These are phyloP conservation scores for Buxus sempervirens DNA, from an alignment of 164 flowering plant species.

Conservation along the genomic window DNA sequence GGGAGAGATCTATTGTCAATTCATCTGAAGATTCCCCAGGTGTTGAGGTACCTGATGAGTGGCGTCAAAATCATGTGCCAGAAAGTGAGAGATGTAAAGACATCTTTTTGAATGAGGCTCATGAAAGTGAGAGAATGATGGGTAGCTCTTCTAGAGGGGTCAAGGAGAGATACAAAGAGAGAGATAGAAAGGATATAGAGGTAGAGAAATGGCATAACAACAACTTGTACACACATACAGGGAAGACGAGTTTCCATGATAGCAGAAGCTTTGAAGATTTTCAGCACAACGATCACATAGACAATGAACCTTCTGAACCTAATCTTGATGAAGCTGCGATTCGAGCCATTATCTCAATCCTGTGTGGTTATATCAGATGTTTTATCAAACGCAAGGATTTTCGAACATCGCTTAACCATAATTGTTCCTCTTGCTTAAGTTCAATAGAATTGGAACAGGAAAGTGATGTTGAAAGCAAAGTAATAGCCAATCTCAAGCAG, in stretches of 20 bases:
- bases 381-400: constrained; percentile 49
- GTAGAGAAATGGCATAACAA: too few species aligned
- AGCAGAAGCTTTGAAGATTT: constrained; percentile 24
- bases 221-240: constrained; percentile 17
- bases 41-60: constrained; percentile 17
- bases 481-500: constrained; percentile 46
- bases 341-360: constrained; percentile 58
- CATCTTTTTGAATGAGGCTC: constrained; percentile 25
- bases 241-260: constrained; percentile 10
- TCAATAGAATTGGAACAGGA: constrained; percentile 29
- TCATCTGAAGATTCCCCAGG: constrained; percentile 1
- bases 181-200: background rate
- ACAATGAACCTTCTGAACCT: constrained; percentile 24
- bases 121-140: constrained; percentile 13
- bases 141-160: constrained; percentile 12
- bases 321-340: constrained; percentile 75
- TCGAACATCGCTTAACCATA: constrained; percentile 32
- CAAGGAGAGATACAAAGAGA: constrained; percentile 16
- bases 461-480: constrained; percentile 29
- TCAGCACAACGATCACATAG: constrained; percentile 17
- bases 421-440: constrained; percentile 44
- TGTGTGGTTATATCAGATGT: constrained; percentile 39
- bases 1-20: too few species aligned
- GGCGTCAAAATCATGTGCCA: background rate
- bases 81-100: constrained; percentile 22